Conservation (phyloP, 116 monocot genomes). For the Iris pallida region DNA sequence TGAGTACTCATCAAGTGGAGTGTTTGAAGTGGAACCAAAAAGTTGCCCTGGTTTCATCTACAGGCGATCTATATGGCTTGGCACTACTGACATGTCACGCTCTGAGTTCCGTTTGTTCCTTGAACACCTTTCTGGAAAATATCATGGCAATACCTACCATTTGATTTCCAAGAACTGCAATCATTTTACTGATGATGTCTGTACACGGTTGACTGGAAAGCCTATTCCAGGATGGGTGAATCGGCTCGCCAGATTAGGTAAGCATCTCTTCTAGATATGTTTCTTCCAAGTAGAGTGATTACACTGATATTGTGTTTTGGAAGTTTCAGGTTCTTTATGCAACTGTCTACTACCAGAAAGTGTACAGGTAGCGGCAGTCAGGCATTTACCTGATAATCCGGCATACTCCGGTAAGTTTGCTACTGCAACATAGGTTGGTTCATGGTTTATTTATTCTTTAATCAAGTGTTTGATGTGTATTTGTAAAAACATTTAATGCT, state of each 20-base stretch:
- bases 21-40: conserved; percentile 55
- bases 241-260: conserved; percentile 48
- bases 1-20: conserved; percentile 49
- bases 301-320: conserved; percentile 8
- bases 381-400: conserved; percentile 44
- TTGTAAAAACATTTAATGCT: no score
- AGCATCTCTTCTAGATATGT: background rate
- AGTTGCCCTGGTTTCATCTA: conserved; percentile 50
- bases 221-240: conserved; percentile 54
- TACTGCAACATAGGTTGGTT: background rate
- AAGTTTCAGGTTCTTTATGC: conserved; percentile 74
- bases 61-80: conserved; percentile 38
- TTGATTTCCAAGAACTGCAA: conserved; percentile 56
- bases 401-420: conserved; percentile 44
- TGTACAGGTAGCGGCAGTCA: conserved; percentile 54
- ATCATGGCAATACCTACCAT: conserved; percentile 43
- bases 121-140: conserved; percentile 38
- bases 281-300: background rate
- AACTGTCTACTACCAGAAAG: conserved; percentile 73
- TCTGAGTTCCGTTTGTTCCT: conserved; percentile 36
- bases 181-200: conserved; percentile 56
- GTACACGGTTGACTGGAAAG: conserved; percentile 38
- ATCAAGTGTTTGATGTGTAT: no score
- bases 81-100: conserved; percentile 37
- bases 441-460: no score